phyloP scores from a whole-genome alignment of 331 rosid species.

The Phaseolus coccineus region DNA sequence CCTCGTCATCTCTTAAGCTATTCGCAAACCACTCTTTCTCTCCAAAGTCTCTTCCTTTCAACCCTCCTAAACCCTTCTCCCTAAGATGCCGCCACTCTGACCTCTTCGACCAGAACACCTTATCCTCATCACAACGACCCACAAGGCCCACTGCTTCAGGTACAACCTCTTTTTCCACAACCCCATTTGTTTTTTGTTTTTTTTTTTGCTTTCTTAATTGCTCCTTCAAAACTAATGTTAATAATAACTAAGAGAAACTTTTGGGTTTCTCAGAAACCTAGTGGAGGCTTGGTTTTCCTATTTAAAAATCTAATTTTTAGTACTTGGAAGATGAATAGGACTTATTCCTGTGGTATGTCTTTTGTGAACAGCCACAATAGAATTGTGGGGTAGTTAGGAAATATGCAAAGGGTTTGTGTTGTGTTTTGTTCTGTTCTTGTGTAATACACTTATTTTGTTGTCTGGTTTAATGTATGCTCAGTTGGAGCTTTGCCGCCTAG shows the following conservation, averaged over 20 bases:
- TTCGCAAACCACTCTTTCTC: conserved; percentile 33
- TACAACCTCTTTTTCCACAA: background rate
- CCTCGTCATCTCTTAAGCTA: conserved; percentile 50
- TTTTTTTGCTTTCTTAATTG: background rate
- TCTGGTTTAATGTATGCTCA: conserved; percentile 41
- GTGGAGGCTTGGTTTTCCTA: background rate
- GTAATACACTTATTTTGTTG: conserved; percentile 34
- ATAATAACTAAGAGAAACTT: background rate
- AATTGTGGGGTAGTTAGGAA: conserved; percentile 8
- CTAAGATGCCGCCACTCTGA: conserved; percentile 72
- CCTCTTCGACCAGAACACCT: conserved; percentile 55
- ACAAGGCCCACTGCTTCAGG: conserved; percentile 45
- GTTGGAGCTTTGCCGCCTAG: conserved; percentile 71
- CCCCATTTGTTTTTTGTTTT: background rate
- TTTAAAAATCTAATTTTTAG: background rate
- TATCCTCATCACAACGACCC: conserved; percentile 43
- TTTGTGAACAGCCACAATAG: background rate
- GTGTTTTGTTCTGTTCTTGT: background rate
- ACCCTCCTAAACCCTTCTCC: conserved; percentile 40
- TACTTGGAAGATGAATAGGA: background rate
- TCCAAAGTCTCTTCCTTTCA: conserved; percentile 34
- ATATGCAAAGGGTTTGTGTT: conserved; percentile 27
- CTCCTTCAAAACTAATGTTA: background rate
- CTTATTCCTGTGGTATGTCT: background rate
- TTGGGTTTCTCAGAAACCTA: conserved; percentile 11